These are phyloP conservation scores for Hypoxylon sp. DNA, from an alignment of 2,329 filamentous ascomycete genomes.

Conservation along the genomic window DNA sequence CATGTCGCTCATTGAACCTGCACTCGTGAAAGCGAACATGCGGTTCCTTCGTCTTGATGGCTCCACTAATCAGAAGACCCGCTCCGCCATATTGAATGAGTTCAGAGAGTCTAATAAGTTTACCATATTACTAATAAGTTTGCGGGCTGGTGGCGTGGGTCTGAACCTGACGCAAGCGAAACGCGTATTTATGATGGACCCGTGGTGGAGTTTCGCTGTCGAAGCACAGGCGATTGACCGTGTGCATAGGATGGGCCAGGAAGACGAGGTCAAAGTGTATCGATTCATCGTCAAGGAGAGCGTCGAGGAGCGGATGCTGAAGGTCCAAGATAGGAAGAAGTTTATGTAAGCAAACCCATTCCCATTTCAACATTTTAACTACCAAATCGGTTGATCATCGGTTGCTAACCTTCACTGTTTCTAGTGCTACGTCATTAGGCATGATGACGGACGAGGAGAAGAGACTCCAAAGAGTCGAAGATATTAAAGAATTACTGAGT, in stretches of 20 bases:
- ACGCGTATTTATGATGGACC: conserved; percentile 98
- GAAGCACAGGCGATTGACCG: conserved; percentile 98
- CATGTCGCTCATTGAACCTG: conserved; percentile 89
- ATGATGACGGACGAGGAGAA: conserved; percentile 98
- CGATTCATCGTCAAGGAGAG: conserved; percentile 91
- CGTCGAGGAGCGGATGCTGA: conserved; percentile 95
- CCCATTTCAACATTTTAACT: conserved; percentile 16
- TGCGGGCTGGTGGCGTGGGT: conserved; percentile 93
- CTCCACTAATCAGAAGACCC: conserved; percentile 86
- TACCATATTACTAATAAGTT: conserved; percentile 83
- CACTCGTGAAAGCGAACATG: conserved; percentile 79
- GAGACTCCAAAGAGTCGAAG: conserved; percentile 89
- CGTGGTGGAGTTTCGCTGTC: conserved; percentile 98
- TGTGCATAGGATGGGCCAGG: conserved; percentile 96
- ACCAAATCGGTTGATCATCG: neutral
- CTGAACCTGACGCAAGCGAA: conserved; percentile 92
- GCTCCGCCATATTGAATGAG: conserved; percentile 81
- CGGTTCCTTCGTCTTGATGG: conserved; percentile 91
- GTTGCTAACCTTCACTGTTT: conserved; percentile 44
- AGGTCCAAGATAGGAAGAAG: conserved; percentile 95
- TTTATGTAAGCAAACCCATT: conserved; percentile 76
- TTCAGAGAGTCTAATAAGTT: conserved; percentile 77
- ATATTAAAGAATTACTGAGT: conserved; percentile 91
- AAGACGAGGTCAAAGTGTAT: conserved; percentile 85
- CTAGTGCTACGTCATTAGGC: conserved; percentile 89